phyloP scores from a whole-genome alignment of 371 early-diverging fungal species.

The Mucor racemosus region DNA sequence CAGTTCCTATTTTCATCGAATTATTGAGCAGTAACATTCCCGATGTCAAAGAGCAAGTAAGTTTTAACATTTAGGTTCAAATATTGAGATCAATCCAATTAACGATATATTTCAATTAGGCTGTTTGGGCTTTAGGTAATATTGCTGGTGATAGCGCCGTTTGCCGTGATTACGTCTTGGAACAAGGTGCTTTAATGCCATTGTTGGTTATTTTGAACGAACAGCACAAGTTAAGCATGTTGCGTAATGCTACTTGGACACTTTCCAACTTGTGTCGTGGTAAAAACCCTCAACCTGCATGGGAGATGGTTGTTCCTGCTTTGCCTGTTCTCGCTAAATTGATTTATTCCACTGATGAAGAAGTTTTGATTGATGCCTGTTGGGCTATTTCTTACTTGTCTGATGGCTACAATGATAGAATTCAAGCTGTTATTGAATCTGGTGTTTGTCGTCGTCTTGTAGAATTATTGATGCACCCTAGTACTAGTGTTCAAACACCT shows the following conservation, averaged over 20 bases:
- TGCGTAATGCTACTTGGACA: constrained; percentile 99
- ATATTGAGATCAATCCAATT: too few relatives aligned
- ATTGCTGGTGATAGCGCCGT: constrained; percentile 99
- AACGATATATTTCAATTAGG: constrained; percentile 50
- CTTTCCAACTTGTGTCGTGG: constrained; percentile 99
- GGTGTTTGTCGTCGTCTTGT: constrained; percentile 94
- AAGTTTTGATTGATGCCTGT: constrained; percentile 97
- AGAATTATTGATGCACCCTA: constrained; percentile 88
- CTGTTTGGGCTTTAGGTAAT: constrained; percentile 99
- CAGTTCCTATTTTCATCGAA: constrained; percentile 93
- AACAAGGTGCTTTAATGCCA: constrained; percentile 83
- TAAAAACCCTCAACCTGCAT: constrained; percentile 95
- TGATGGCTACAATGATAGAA: constrained; percentile 94
- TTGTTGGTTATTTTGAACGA: constrained; percentile 86
- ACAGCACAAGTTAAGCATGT: constrained; percentile 89
- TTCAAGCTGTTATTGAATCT: constrained; percentile 96
- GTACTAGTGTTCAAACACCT: constrained; percentile 93
- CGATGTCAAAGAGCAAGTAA: constrained; percentile 97
- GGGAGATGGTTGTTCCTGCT: constrained; percentile 83
- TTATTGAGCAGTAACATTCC: constrained; percentile 85
- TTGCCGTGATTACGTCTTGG: constrained; percentile 94
- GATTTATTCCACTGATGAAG: constrained; percentile 90
- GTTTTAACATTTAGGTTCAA: background rate
- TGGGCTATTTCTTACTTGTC: constrained; percentile 99
- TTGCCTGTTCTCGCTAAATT: constrained; percentile 90